Percentiles rank a stretch among this genome's conserved stretches.
phyloP scores from a whole-genome alignment of 805 yeast species.

The Starmera dryadoides region DNA sequence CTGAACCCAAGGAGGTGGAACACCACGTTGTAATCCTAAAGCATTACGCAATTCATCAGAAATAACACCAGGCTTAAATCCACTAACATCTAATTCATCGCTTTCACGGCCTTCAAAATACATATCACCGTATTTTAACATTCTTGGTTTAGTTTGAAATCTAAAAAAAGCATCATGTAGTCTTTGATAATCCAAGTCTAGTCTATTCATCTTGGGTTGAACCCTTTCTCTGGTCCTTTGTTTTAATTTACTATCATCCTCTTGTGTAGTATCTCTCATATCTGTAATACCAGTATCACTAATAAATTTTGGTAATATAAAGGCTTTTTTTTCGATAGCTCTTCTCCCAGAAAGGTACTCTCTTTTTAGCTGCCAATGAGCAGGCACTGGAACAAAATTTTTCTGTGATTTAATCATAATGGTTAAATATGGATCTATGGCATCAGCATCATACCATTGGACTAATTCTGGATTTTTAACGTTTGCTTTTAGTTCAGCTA shows the following conservation, averaged over 20 bases:
- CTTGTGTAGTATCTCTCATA: conserved; percentile 60
- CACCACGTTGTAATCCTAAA: conserved; percentile 51
- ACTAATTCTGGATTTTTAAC: conserved; percentile 63
- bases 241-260: conserved; percentile 48
- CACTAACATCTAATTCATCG: conserved; percentile 34
- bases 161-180: conserved; percentile 84
- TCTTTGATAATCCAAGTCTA: conserved; percentile 81
- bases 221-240: conserved; percentile 77
- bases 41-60: conserved; percentile 61
- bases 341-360: conserved; percentile 65
- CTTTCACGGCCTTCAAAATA: conserved; percentile 72
- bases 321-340: conserved; percentile 63
- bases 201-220: conserved; percentile 80
- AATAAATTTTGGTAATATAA: conserved; percentile 72
- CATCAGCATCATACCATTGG: conserved; percentile 85
- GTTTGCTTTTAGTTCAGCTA: conserved; percentile 59
- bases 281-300: conserved; percentile 79
- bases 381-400: conserved; percentile 71
- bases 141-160: conserved; percentile 64
- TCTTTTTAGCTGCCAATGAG: conserved; percentile 75
- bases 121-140: conserved; percentile 67
- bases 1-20: conserved; percentile 63
- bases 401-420: conserved; percentile 57
- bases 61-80: conserved; percentile 59
- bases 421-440: conserved; percentile 65